phyloP scores from a whole-genome alignment of 176 grass and related monocot genomes.

The Aegilops umbellulata region DNA sequence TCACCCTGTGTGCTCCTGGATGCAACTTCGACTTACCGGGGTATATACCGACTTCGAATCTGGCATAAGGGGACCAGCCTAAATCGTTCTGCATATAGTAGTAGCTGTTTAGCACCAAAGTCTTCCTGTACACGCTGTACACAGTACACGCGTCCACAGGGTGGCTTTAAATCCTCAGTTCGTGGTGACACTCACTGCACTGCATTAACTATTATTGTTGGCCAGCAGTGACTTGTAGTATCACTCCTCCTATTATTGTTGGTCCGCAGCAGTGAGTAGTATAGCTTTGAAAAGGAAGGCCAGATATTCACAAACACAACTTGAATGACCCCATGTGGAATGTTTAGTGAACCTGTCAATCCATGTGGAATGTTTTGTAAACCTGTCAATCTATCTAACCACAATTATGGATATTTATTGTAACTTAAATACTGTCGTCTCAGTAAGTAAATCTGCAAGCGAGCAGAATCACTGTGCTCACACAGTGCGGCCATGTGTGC shows the following conservation, averaged over 20 bases:
- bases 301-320: not conserved
- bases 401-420: not conserved
- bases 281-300: not conserved
- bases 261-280: not conserved
- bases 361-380: constrained; percentile 28
- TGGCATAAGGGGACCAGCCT: not conserved
- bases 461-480: constrained; percentile 16
- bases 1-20: too few relatives aligned
- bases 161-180: not conserved
- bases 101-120: not conserved
- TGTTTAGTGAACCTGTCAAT: constrained; percentile 23
- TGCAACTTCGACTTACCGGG: too few relatives aligned
- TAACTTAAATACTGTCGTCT: not conserved
- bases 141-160: not conserved
- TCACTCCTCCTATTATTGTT: not conserved
- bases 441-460: constrained; percentile 31
- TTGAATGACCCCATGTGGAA: constrained; percentile 26
- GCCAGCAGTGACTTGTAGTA: not conserved
- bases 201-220: constrained; percentile 3
- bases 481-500: not conserved
- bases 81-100: not conserved
- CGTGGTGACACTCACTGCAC: not conserved
- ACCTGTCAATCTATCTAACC: constrained; percentile 18
- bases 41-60: not conserved
- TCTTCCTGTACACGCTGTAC: not conserved